phyloP scores from a whole-genome alignment of 2,329 filamentous ascomycete genomes.

The Hypoxylon sp. region DNA sequence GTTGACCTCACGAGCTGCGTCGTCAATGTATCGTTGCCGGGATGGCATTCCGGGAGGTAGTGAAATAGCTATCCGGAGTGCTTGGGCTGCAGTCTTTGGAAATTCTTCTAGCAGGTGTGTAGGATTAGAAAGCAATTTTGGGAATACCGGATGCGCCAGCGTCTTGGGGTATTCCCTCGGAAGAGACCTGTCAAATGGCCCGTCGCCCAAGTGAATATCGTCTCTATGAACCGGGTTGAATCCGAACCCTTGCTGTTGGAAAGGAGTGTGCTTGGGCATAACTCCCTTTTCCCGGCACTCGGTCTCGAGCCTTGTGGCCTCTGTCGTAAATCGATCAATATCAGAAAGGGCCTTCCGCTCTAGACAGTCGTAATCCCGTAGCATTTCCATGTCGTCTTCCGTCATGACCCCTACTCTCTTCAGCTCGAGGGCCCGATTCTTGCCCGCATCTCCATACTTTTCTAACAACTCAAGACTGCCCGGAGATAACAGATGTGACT shows the following conservation, averaged over 20 bases:
- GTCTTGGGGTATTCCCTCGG: constrained; percentile 40
- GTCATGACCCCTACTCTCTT: constrained; percentile 51
- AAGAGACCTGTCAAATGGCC: constrained; percentile 29
- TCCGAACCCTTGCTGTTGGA: constrained; percentile 56
- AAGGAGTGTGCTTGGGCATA: constrained; percentile 57
- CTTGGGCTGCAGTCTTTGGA: constrained; percentile 57
- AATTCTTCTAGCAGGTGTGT: constrained; percentile 56
- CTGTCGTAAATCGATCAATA: constrained; percentile 51
- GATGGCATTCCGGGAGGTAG: constrained; percentile 53
- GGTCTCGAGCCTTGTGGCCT: constrained; percentile 53
- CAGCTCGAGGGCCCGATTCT: constrained; percentile 51
- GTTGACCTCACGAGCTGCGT: constrained; percentile 61
- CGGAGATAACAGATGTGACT: constrained; percentile 39
- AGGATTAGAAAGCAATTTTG: constrained; percentile 62
- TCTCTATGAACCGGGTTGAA: constrained; percentile 55
- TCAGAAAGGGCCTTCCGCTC: constrained; percentile 51
- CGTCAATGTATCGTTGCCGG: constrained; percentile 53
- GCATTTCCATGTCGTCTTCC: constrained; percentile 58
- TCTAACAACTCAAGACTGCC: constrained; percentile 43
- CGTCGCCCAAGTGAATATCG: constrained; percentile 57
- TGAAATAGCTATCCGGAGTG: constrained; percentile 54
- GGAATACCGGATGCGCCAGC: constrained; percentile 57
- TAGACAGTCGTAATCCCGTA: constrained; percentile 57
- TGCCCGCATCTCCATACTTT: constrained; percentile 49
- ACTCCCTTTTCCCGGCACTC: constrained; percentile 57